Conservation (phyloP, 495 filamentous ascomycete species). For the Aspergillus nidulans region DNA sequence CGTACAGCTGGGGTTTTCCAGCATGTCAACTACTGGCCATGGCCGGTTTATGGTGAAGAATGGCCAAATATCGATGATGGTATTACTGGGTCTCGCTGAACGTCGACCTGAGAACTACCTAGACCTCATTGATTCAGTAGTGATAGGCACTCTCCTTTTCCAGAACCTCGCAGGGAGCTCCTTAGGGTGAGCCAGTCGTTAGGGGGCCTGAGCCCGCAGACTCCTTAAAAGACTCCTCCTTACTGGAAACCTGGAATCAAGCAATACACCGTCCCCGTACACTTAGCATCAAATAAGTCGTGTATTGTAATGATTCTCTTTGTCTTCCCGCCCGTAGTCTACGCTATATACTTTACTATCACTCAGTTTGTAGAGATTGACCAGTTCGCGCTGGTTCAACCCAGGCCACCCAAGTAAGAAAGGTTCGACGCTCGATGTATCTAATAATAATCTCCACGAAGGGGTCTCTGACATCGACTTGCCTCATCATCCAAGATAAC, state of each 20-base stretch:
- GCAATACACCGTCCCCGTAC: slow-evolving; percentile 12
- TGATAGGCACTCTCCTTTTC: slow-evolving; percentile 9
- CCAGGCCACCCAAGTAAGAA: not conserved
- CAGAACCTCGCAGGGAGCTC: slow-evolving; percentile 17
- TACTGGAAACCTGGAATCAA: slow-evolving; percentile 24
- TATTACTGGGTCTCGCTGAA: slow-evolving; percentile 9
- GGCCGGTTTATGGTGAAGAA: not conserved
- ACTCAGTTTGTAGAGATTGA: not conserved
- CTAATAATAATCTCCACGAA: not conserved
- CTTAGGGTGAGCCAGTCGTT: slow-evolving; percentile 7
- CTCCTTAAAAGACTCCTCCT: slow-evolving; percentile 15
- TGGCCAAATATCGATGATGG: not conserved
- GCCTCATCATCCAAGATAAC: slow-evolving; percentile 4
- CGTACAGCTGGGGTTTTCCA: not conserved
- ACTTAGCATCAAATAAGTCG: not conserved
- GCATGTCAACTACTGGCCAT: slow-evolving; percentile 2
- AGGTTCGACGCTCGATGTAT: not conserved
- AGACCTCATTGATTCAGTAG: not conserved
- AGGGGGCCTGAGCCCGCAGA: slow-evolving; percentile 18
- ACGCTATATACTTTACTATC: no score
- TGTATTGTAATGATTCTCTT: not conserved
- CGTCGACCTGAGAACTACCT: not conserved
- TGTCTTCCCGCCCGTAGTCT: not conserved
- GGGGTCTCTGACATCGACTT: not conserved
- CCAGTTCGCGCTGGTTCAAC: not conserved